Evolutionary conservation across 2,329 filamentous ascomycete genomes (phyloP), one percentile per base, ranked within the genome.

Genomic region (Sporothrix schenckii): DNA sequence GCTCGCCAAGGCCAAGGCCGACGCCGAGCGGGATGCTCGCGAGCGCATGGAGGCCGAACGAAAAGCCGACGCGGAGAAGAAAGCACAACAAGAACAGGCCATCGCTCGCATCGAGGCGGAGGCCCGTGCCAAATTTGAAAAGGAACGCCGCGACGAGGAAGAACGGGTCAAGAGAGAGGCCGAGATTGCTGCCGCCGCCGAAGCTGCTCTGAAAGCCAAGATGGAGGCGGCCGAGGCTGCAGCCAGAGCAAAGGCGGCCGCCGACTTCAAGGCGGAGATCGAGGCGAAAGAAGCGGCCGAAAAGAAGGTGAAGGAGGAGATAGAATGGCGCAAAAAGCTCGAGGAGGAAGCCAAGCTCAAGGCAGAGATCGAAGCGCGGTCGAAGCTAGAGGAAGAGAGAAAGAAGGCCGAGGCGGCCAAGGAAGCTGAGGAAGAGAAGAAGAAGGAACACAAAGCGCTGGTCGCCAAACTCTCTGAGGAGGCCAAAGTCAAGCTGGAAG

Each of bases 361-460:
- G 52, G 78, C 79, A 0, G 80, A 81, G 70, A 77, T 84, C 21
- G 82, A 83, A 61, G 81, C 80, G 5, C 79, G 81, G 65, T 76
- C 78, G 16, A 83, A 81, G 74, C 79, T 82, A 3, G 83, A 83
- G 41, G 84, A 84, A 50, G 84, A 85, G 50, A 78, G 81, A 56
- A 80, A 80, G 70, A 80, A 78, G 1, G 84, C 82, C 0, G 83
- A 83, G 66, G 83, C 81, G 34, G 79, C 75, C 6, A 77, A 75
- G 11, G 75, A 74, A 2, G 84, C 85, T 3, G 83, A 84, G 67
- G 84, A 74, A 21, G 81, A 82, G 2, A 85, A 84, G 75, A 86
- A 86, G 75, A 84, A 86, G 74, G 84, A 85, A 0, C 83, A 88
- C 68, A 85, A 87, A 66, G 84, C 84, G 6, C 82, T 85, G n/a